Evolutionary conservation across 2,329 filamentous ascomycete genomes (phyloP).

Genomic region (Lachnellula suecica): DNA sequence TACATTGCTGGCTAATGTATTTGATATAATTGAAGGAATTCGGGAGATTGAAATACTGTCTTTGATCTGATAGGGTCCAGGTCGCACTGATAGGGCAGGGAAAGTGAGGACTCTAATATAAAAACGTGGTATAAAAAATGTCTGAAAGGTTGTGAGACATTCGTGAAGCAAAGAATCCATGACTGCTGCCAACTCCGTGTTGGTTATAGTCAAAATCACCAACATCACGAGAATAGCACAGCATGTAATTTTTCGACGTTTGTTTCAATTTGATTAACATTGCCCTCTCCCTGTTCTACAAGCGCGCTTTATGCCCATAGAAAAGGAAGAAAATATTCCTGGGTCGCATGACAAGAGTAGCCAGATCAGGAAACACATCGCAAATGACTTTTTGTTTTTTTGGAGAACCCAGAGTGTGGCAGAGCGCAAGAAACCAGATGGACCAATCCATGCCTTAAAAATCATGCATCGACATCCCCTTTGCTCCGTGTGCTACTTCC

Average conservation of each 20-base stretch:
- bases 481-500: slow-evolving; percentile 22
- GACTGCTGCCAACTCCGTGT: no score
- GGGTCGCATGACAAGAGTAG: slow-evolving; percentile 22
- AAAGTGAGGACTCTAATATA: no score
- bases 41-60: no score
- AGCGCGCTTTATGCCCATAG: slow-evolving; percentile 35
- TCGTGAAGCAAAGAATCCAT: no score
- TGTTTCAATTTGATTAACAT: slow-evolving; percentile 28
- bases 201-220: no score
- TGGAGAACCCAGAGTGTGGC: slow-evolving; percentile 26
- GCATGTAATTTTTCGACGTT: slow-evolving; percentile 8
- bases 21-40: no score
- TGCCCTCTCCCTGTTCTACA: slow-evolving; percentile 33
- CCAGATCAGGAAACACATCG: slow-evolving; percentile 27
- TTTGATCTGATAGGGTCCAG: no score
- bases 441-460: slow-evolving; percentile 32
- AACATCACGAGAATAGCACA: not conserved
- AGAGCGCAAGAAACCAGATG: slow-evolving; percentile 30
- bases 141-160: no score
- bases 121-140: no score
- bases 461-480: slow-evolving; percentile 31
- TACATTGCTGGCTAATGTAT: no score
- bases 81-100: no score
- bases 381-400: slow-evolving; percentile 35
- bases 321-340: slow-evolving; percentile 24